A percentile compares a stretch with the other conserved stretches of the same genome.
These are phyloP conservation scores for Talaromyces sp. DNA, from an alignment of 2,329 filamentous ascomycete species.

Conservation along the genomic window DNA sequence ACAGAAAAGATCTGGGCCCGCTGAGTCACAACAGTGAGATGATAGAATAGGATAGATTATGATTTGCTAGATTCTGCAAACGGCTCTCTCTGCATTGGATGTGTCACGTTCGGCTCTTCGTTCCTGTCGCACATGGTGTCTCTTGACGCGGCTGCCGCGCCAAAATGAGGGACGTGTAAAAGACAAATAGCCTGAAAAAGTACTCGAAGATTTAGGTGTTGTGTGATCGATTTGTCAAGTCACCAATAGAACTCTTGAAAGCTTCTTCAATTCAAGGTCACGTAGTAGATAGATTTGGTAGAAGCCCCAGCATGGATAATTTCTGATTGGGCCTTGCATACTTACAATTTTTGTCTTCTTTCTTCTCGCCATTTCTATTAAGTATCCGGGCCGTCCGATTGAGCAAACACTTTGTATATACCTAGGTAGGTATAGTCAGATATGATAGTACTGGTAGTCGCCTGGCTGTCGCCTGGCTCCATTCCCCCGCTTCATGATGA, in stretches of 20 bases:
- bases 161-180: neutral
- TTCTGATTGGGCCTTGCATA: neutral
- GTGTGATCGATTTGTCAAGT: neutral
- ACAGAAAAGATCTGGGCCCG: neutral
- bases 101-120: constrained; percentile 3
- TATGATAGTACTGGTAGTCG: neutral
- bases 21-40: neutral
- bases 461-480: neutral
- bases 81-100: constrained; percentile 6
- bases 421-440: neutral
- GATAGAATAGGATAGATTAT: neutral
- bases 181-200: neutral
- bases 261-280: neutral
- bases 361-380: neutral
- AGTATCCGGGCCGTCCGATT: neutral
- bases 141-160: constrained; percentile 12
- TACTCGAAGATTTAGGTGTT: neutral
- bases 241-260: neutral
- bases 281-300: neutral
- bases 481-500: neutral
- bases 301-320: neutral
- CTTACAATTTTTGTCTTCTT: neutral
- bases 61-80: neutral
- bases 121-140: neutral
- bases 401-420: neutral